Evolutionary conservation across 805 yeast species (phyloP), one percentile per base, ranked within the genome.

Genomic region (Diddensiella transvaalensis): DNA sequence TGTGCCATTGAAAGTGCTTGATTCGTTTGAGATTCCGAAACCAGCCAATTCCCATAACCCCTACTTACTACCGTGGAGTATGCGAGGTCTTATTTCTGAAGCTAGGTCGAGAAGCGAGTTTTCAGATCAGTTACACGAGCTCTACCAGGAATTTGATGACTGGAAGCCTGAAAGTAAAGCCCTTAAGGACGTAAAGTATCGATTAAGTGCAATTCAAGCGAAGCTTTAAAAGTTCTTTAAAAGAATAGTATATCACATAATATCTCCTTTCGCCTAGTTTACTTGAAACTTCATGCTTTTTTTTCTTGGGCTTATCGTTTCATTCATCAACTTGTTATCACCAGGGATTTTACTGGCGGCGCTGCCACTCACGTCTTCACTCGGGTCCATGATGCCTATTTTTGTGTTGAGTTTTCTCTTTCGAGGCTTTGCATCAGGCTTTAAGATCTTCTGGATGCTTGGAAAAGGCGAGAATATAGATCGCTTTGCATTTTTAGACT

Each of bases 101-200:
- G 75, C 83, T 0, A 46, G 47, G 6, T 49, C 72, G 64, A 52
- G 75, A 71, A 53, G 68, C 74, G 48, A 58, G 66, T 71, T 77
- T 18, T 65, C 64, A 42, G 81, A 72, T 8, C 87, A 85, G 51
- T 78, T 88, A 22, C 68, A 74, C 26, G 69, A 71, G 42, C 73
- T 90, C 39, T 79, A 83, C 52, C 73, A 72, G 26, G 85, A 85
- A 62, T 91, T 87, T 63, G 93, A 85, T 44, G 67, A 71, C 22
- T 91, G 99, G 99, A 77, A 79, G 44, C 98, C 99, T 0, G 90
- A 83, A 32, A 78, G 86, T 0, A 89, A 89, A 64, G 79, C 78
- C 4, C 67, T 88, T 60, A 88, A 86, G 61, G 96, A 90, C 47
- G 76, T 91, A 60, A 88, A 88, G 66, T 87, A 86, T 58, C 73